Conservation (phyloP, 371 early-diverging fungal species). For the Mortierella sp. region DNA sequence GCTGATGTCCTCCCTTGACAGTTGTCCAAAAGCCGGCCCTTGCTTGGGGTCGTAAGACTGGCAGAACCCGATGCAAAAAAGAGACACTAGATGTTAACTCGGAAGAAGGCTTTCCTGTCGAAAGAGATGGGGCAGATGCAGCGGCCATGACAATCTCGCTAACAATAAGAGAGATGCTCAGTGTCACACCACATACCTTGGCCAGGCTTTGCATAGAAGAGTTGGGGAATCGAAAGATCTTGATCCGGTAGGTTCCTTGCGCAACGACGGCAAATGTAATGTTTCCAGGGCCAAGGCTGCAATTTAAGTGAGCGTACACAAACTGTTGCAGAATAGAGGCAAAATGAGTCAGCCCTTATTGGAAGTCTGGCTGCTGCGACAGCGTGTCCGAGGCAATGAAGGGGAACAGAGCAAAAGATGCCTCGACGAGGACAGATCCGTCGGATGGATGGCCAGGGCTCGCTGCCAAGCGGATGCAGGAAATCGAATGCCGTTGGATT, state of each 20-base stretch:
- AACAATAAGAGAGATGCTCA: neutral
- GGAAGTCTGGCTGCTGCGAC: neutral
- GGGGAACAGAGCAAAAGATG: neutral
- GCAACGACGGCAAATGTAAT: neutral
- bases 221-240: neutral
- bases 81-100: neutral
- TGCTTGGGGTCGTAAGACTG: conserved; percentile 46
- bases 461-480: conserved; percentile 7
- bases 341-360: no score
- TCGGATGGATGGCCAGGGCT: no score
- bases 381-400: neutral
- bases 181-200: conserved; percentile 26
- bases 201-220: conserved; percentile 48
- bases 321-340: no score
- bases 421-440: no score
- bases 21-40: conserved; percentile 64
- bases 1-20: conserved; percentile 69
- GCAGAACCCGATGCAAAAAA: neutral
- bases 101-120: neutral
- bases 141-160: neutral
- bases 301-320: neutral
- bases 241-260: neutral
- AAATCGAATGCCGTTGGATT: conserved; percentile 5
- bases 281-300: neutral
- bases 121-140: neutral